These are phyloP conservation scores for Rhytidhysteron rufulum DNA, from an alignment of 2,329 filamentous ascomycete species.

Conservation along the genomic window DNA sequence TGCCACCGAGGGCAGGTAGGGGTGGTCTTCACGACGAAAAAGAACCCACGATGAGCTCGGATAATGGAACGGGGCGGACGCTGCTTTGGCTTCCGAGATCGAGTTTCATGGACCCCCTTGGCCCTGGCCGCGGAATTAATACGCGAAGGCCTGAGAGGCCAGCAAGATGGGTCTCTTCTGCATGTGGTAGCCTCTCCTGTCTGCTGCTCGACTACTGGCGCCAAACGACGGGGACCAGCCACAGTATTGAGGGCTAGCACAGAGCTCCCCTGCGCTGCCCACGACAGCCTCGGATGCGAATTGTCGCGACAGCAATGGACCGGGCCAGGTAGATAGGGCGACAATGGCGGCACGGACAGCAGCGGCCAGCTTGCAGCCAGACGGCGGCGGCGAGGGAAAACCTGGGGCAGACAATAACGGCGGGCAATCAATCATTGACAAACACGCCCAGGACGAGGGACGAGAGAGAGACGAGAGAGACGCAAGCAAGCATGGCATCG, in stretches of 20 bases:
- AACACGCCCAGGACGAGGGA: slow-evolving; percentile 21
- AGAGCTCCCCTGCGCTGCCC: too few relatives aligned
- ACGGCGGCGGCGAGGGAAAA: too few relatives aligned
- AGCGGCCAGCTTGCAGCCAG: not conserved
- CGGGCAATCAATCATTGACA: slow-evolving; percentile 5
- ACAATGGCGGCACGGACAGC: slow-evolving; percentile 8
- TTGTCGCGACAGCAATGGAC: too few relatives aligned
- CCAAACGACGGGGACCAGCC: slow-evolving; percentile 19
- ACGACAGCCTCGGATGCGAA: not conserved
- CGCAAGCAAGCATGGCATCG: slow-evolving; percentile 14
- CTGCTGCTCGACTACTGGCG: slow-evolving; percentile 14
- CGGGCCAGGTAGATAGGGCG: too few relatives aligned
- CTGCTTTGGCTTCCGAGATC: slow-evolving; percentile 23
- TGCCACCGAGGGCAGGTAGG: slow-evolving; percentile 2
- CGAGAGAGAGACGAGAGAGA: slow-evolving; percentile 9
- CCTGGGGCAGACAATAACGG: not conserved
- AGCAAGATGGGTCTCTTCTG: slow-evolving; percentile 17
- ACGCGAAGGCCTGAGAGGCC: slow-evolving; percentile 17
- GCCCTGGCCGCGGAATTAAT: slow-evolving; percentile 13
- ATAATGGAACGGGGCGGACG: slow-evolving; percentile 18
- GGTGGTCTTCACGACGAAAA: slow-evolving; percentile 4
- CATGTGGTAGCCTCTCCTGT: slow-evolving; percentile 12
- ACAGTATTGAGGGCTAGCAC: too few relatives aligned
- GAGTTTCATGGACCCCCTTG: slow-evolving; percentile 19
- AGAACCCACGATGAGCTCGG: slow-evolving; percentile 8